Percentiles rank a stretch among this genome's conserved stretches.
phyloP scores from a whole-genome alignment of 495 filamentous ascomycete species.

The Aspergillus ellipticus region DNA sequence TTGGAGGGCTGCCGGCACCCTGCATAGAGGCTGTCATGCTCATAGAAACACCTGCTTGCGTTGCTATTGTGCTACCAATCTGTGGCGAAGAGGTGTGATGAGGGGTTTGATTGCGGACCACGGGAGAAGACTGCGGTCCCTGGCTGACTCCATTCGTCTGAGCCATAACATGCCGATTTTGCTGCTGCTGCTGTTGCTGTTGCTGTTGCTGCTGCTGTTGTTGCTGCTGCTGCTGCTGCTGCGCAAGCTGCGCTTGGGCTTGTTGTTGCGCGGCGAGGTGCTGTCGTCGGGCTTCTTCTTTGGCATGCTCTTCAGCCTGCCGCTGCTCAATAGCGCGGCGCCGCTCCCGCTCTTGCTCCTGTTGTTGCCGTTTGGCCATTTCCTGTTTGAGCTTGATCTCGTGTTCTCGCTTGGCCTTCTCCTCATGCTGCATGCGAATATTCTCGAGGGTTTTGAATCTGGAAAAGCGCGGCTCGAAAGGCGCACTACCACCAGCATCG shows the following conservation, averaged over 20 bases:
- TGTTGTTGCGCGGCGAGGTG: slow-evolving; percentile 49
- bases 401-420: slow-evolving; percentile 58
- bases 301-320: slow-evolving; percentile 48
- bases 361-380: slow-evolving; percentile 44
- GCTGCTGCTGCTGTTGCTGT: slow-evolving; percentile 41
- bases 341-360: slow-evolving; percentile 43
- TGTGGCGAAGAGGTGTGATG: slow-evolving; percentile 74
- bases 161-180: slow-evolving; percentile 37
- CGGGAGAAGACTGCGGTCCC: slow-evolving; percentile 70
- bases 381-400: slow-evolving; percentile 61
- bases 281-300: slow-evolving; percentile 42
- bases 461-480: slow-evolving; percentile 85
- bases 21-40: slow-evolving; percentile 72
- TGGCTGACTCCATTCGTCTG: slow-evolving; percentile 63
- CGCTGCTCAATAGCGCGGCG: slow-evolving; percentile 41
- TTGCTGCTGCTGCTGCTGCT: slow-evolving; percentile 47
- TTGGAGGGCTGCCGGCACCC: slow-evolving; percentile 66
- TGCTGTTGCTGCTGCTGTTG: slow-evolving; percentile 47
- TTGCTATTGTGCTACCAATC: slow-evolving; percentile 51
- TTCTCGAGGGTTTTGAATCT: slow-evolving; percentile 84
- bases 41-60: slow-evolving; percentile 67
- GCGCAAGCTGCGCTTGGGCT: slow-evolving; percentile 47
- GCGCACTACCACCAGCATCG: slow-evolving; percentile 61
- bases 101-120: slow-evolving; percentile 75
- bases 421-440: slow-evolving; percentile 73